These are phyloP conservation scores for Microsporum ferrugineum DNA, from an alignment of 2,329 filamentous ascomycete genomes.

Conservation along the genomic window DNA sequence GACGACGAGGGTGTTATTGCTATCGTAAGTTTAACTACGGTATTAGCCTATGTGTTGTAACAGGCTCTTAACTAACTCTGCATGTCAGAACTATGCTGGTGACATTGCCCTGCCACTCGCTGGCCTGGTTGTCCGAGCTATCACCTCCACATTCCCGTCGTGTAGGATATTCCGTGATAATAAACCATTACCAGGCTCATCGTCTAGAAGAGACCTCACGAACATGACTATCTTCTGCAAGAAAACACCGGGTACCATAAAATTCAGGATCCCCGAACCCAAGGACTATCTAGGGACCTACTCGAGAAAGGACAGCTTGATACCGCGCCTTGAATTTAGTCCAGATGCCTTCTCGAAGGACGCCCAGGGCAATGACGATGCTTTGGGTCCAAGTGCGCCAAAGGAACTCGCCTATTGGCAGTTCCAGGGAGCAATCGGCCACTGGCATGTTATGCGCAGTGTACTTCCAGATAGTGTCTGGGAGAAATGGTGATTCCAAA, in stretches of 20 bases:
- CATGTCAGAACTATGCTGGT: slow-evolving; percentile 75
- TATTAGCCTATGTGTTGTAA: neutral
- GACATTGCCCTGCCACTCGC: slow-evolving; percentile 69
- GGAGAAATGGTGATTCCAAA: slow-evolving; percentile 62
- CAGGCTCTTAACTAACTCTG: slow-evolving; percentile 8
- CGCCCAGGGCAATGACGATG: neutral
- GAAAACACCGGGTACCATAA: slow-evolving; percentile 46
- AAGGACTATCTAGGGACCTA: slow-evolving; percentile 62
- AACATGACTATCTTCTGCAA: slow-evolving; percentile 96
- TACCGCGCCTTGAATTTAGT: slow-evolving; percentile 68
- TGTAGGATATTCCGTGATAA: slow-evolving; percentile 86
- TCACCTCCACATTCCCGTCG: slow-evolving; percentile 68
- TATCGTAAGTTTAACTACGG: slow-evolving; percentile 51
- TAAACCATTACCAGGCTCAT: slow-evolving; percentile 41
- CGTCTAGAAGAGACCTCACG: slow-evolving; percentile 57
- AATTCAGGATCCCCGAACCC: slow-evolving; percentile 54
- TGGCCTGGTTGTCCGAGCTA: slow-evolving; percentile 68
- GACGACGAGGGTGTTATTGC: slow-evolving; percentile 72
- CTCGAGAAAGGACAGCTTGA: slow-evolving; percentile 56
- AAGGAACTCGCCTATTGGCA: slow-evolving; percentile 59
- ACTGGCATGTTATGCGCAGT: slow-evolving; percentile 85
- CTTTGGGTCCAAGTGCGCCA: neutral
- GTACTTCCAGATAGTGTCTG: slow-evolving; percentile 69
- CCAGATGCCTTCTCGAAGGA: slow-evolving; percentile 24
- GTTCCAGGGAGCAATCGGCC: slow-evolving; percentile 62